phyloP scores from a whole-genome alignment of 331 rosid species.

The Stylosanthes scabra region DNA sequence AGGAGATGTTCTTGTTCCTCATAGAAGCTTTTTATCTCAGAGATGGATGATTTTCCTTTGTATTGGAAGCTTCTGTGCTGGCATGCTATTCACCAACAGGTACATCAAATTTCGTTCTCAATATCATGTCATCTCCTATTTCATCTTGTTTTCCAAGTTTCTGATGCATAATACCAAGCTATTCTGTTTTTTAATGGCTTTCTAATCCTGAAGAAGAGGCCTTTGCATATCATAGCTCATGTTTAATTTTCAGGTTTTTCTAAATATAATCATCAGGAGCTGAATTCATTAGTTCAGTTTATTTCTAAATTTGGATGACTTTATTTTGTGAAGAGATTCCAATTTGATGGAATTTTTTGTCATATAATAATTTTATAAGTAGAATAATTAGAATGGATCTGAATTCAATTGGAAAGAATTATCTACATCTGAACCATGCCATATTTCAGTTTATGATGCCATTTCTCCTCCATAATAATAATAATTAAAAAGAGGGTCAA shows the following conservation, averaged over 20 bases:
- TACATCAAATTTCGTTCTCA: slow-evolving; percentile 24
- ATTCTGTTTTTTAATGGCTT: slow-evolving; percentile 17
- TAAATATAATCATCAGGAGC: neutral
- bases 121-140: too few relatives aligned
- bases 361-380: neutral
- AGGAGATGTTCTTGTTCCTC: slow-evolving; percentile 67
- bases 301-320: slow-evolving; percentile 25
- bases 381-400: slow-evolving; percentile 46
- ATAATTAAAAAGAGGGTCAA: slow-evolving; percentile 24
- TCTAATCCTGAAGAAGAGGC: neutral
- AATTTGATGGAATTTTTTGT: too few relatives aligned
- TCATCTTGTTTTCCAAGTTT: neutral
- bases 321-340: too few relatives aligned
- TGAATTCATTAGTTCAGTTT: slow-evolving; percentile 5
- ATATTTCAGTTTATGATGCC: slow-evolving; percentile 25
- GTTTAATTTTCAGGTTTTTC: slow-evolving; percentile 29
- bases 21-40: slow-evolving; percentile 63
- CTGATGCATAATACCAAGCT: neutral
- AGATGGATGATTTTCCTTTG: slow-evolving; percentile 87
- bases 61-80: slow-evolving; percentile 86
- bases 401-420: slow-evolving; percentile 33
- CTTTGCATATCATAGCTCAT: slow-evolving; percentile 13
- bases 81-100: slow-evolving; percentile 93
- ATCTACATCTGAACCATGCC: slow-evolving; percentile 13
- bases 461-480: slow-evolving; percentile 25